Percentiles rank a stretch among this genome's conserved stretches.
phyloP scores from a whole-genome alignment of 2,329 filamentous ascomycete genomes.

The Neoascochyta sp. region DNA sequence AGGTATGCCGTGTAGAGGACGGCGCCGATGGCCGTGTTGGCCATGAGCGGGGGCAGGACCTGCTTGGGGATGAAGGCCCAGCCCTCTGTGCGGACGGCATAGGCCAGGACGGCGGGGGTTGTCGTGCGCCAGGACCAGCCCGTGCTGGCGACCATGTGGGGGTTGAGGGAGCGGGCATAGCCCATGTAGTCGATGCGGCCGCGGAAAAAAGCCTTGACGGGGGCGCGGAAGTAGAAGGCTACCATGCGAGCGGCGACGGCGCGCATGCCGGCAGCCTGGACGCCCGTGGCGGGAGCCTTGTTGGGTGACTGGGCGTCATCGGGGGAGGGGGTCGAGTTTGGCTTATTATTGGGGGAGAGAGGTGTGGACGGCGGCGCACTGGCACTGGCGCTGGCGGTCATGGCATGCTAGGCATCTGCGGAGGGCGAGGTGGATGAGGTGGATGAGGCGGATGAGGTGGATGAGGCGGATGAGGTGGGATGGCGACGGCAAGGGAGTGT shows the following conservation, averaged over 20 bases:
- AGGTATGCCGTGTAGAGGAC: slow-evolving; percentile 74
- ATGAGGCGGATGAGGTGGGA: too few species aligned
- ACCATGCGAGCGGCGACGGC: slow-evolving; percentile 79
- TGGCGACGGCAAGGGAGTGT: too few species aligned
- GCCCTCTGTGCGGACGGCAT: slow-evolving; percentile 65
- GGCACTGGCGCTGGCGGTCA: slow-evolving; percentile 39
- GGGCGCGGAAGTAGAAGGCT: slow-evolving; percentile 86
- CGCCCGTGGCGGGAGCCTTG: slow-evolving; percentile 62
- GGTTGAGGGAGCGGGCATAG: slow-evolving; percentile 62
- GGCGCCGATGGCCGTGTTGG: slow-evolving; percentile 69
- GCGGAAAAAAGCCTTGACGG: slow-evolving; percentile 88
- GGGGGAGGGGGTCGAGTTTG: too few species aligned
- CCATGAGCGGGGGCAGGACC: slow-evolving; percentile 70
- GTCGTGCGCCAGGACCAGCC: slow-evolving; percentile 62
- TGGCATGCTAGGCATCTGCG: slow-evolving; percentile 36
- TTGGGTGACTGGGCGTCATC: slow-evolving; percentile 40
- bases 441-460: too few species aligned
- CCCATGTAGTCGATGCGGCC: slow-evolving; percentile 79
- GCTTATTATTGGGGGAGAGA: too few species aligned
- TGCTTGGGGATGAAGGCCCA: slow-evolving; percentile 73
- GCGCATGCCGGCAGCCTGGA: slow-evolving; percentile 80
- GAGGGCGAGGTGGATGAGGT: slow-evolving; percentile 9
- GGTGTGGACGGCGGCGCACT: too few species aligned
- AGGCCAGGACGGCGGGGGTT: slow-evolving; percentile 65
- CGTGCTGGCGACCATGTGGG: slow-evolving; percentile 47